phyloP scores from a whole-genome alignment of 192 early-diverging fungal species.

The Coemansia sp. region DNA sequence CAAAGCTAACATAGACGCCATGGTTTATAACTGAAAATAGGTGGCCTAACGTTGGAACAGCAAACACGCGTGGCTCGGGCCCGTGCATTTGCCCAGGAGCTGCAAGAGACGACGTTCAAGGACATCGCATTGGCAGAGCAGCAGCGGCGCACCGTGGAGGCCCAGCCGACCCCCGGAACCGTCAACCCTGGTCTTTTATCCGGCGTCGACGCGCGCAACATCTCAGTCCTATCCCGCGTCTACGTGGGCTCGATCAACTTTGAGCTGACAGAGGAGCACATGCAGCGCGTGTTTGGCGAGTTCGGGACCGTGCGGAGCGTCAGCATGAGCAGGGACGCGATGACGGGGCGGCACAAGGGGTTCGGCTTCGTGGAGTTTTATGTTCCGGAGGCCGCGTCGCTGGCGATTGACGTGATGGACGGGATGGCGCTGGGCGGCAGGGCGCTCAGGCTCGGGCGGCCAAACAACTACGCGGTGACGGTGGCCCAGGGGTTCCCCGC shows the following conservation, averaged over 20 bases:
- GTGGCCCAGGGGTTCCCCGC: constrained; percentile 61
- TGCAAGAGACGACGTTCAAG: constrained; percentile 49
- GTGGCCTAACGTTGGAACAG: constrained; percentile 33
- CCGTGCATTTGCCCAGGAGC: constrained; percentile 43
- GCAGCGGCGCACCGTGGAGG: constrained; percentile 18
- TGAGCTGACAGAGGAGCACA: constrained; percentile 78
- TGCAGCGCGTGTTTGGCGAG: constrained; percentile 72
- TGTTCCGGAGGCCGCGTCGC: constrained; percentile 76
- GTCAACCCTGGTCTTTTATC: constrained; percentile 39
- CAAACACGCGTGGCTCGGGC: constrained; percentile 35
- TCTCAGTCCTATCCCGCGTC: constrained; percentile 56
- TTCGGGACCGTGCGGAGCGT: constrained; percentile 76
- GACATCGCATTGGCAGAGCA: constrained; percentile 31
- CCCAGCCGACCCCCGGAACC: constrained; percentile 11
- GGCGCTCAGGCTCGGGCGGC: constrained; percentile 76
- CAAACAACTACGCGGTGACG: constrained; percentile 74
- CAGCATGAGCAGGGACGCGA: constrained; percentile 77
- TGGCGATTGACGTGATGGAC: constrained; percentile 80
- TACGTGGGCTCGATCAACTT: constrained; percentile 88
- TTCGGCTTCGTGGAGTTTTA: constrained; percentile 92
- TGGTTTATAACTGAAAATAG: too few species aligned
- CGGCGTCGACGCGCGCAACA: constrained; percentile 44
- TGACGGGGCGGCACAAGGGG: constrained; percentile 73
- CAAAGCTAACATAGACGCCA: too few species aligned
- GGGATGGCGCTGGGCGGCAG: constrained; percentile 80